These are phyloP conservation scores for Pinus albicaulis DNA, from an alignment of 75 land plant species.

Conservation along the genomic window DNA sequence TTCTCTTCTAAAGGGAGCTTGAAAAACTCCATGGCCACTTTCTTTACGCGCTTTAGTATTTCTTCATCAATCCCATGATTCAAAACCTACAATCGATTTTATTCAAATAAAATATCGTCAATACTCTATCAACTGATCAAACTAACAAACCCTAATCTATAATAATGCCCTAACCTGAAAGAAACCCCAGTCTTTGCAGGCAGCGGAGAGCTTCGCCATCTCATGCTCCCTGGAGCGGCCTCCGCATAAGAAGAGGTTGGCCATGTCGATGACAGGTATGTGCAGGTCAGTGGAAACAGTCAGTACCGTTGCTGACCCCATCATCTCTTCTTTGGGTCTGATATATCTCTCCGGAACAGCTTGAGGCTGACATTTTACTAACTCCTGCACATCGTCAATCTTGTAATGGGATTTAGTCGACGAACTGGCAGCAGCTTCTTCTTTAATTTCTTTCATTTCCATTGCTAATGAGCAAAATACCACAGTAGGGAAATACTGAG, in stretches of 20 bases:
- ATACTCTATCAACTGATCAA: background rate
- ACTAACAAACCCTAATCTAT: background rate
- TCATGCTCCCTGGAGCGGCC: constrained; percentile 16
- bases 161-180: constrained; percentile 13
- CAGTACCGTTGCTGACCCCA: background rate
- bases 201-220: constrained; percentile 27
- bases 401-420: constrained; percentile 33
- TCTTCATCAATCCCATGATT: constrained; percentile 51
- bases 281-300: background rate
- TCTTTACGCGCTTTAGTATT: constrained; percentile 36
- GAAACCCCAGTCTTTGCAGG: constrained; percentile 32
- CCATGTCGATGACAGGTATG: constrained; percentile 51
- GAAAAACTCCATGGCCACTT: constrained; percentile 48
- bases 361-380: constrained; percentile 24
- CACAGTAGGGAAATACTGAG: no score
- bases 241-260: constrained; percentile 13
- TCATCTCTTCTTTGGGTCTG: constrained; percentile 34
- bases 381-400: constrained; percentile 59
- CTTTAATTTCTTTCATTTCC: no score
- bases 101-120: no score
- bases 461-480: no score
- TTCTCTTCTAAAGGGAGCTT: constrained; percentile 60
- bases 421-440: background rate
- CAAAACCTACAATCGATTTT: constrained; percentile 20
- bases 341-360: constrained; percentile 50